Base-by-base conservation (phyloP, 352 stramenopile species). In the Globisporangium rhizosaccharum region DNA sequence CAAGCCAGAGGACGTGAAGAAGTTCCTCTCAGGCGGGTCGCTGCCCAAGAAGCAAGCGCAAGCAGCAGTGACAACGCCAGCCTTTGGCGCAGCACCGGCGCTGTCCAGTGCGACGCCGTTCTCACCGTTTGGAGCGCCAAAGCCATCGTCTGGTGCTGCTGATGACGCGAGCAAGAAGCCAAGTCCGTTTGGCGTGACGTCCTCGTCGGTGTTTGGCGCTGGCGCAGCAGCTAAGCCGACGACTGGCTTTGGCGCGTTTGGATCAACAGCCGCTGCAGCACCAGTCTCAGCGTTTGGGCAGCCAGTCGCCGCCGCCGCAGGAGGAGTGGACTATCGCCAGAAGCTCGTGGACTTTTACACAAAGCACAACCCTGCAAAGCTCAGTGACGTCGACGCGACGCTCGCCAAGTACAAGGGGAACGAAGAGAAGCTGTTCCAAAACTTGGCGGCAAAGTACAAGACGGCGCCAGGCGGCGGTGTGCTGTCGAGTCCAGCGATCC, bases 351-450 rank as follows among this genome's bases (percentile, higher is more conserved):
- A 84, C 26, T 98, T 98, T 63, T 98, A 98, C 71, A 68, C 88
- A 45, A 85, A 96, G 56, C 72, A 97, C 68, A 98, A 98, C 63
- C 88, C 88, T 7, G 73, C 68, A 18, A 97, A 97, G 66, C 64
- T 98, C 17, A 66, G 67, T 26, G 86, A 86, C 26, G 85, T 97
- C 20, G 92, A 97, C 61, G 57, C 79, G 26, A 97, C 86, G 36
- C 75, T 98, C 11, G 63, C 75, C 42, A 97, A 96, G 70, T 98
- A 97, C 68, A 90, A 90, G 52, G 85, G 85, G 28, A 85, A 87
- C 30, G 81, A 92, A 70, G 81, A 80, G 33, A 81, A 90, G 49
- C 68, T 94, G 25, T 91, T 94, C 61, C 67, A 84, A 61, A 88
- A 79, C 55, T 51, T 94, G 36, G 67, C 73, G 37, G 53, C 51